phyloP scores from a whole-genome alignment of 306 rosid species.

The barrel medic (Medicago truncatula) region DNA sequence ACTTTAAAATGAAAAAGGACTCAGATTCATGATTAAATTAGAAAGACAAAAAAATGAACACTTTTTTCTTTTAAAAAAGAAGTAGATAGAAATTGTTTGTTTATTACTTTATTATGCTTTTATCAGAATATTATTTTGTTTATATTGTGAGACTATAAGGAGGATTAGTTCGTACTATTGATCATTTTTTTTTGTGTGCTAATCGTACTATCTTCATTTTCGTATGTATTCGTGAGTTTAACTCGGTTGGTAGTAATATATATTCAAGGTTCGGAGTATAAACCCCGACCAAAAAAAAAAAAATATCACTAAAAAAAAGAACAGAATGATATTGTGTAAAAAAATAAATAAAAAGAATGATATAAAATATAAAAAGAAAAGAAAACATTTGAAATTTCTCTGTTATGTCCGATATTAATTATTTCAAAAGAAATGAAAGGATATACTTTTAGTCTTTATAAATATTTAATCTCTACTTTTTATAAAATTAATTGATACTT shows the following conservation, averaged over 20 bases:
- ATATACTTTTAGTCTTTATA: neutral
- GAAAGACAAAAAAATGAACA: neutral
- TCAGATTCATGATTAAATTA: neutral
- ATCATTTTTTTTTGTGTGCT: too few relatives aligned
- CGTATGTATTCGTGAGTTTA: too few relatives aligned
- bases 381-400: too few relatives aligned
- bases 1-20: neutral
- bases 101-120: neutral
- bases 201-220: neutral
- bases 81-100: neutral
- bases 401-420: neutral
- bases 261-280: too few relatives aligned
- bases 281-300: too few relatives aligned
- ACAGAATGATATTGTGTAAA: too few relatives aligned
- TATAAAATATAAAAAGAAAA: neutral
- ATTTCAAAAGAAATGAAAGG: neutral
- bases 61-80: neutral
- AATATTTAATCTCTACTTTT: too few relatives aligned
- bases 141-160: neutral
- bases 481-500: too few relatives aligned
- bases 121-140: neutral
- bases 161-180: neutral
- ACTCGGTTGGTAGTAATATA: too few relatives aligned
- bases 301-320: too few relatives aligned
- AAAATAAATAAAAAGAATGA: neutral